Evolutionary conservation across 371 early-diverging fungal species (phyloP).

Genomic region (Sporodiniella umbellata): DNA sequence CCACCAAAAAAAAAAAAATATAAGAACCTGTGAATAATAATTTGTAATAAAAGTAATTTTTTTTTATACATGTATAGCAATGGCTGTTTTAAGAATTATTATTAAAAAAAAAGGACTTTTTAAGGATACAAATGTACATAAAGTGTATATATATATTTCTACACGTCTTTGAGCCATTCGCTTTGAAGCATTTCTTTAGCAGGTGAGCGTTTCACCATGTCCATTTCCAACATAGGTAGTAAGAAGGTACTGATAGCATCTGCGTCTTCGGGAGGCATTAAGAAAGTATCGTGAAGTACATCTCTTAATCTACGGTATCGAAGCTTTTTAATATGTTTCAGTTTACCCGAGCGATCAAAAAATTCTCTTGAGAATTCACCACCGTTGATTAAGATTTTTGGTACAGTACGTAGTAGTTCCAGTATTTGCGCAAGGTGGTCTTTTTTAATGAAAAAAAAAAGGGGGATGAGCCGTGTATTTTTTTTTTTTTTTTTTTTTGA

Average conservation of each 20-base stretch:
- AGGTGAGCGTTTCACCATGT: conserved; percentile 53
- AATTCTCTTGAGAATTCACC: conserved; percentile 80
- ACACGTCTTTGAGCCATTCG: conserved; percentile 50
- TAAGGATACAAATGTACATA: background rate
- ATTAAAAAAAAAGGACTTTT: background rate
- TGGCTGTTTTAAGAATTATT: background rate
- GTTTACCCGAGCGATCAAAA: conserved; percentile 77
- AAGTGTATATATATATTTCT: background rate
- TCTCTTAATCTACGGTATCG: conserved; percentile 78
- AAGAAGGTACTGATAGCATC: conserved; percentile 58
- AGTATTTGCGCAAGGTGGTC: conserved; percentile 96
- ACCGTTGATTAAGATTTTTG: conserved; percentile 66
- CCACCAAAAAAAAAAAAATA: background rate
- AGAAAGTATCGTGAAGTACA: conserved; percentile 82
- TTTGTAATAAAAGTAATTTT: background rate
- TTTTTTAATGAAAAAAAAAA: conserved; percentile 13
- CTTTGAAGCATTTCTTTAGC: conserved; percentile 57
- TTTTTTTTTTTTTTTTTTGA: too few species aligned
- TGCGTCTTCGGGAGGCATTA: conserved; percentile 55
- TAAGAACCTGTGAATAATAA: background rate
- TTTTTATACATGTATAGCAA: background rate
- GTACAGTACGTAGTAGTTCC: conserved; percentile 84
- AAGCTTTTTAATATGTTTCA: conserved; percentile 84
- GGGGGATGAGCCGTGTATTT: too few species aligned
- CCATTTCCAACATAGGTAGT: conserved; percentile 75